Conservation (phyloP, 306 rosid genomes). For the Casuarina glauca region DNA sequence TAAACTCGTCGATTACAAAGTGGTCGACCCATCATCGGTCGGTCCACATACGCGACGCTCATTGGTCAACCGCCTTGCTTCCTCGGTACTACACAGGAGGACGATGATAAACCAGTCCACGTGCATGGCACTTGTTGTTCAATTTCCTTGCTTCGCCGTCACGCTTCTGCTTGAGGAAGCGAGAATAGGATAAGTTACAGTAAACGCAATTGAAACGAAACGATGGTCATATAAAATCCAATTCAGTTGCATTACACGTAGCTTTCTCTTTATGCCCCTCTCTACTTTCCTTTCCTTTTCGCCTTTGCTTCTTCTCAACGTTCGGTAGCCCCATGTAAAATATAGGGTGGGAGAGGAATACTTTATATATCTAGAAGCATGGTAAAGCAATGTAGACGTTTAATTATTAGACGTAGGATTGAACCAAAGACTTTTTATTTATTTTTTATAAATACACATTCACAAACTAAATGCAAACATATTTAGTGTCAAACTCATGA, state of each 20-base stretch:
- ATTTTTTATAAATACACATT: too few species aligned
- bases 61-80: not conserved
- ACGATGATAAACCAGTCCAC: not conserved
- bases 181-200: too few species aligned
- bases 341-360: not conserved
- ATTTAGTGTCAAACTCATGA: too few species aligned
- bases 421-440: too few species aligned
- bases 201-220: too few species aligned
- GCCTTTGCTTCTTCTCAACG: constrained; percentile 55
- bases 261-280: too few species aligned
- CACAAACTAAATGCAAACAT: too few species aligned
- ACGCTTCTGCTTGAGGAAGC: not conserved
- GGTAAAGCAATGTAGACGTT: too few species aligned
- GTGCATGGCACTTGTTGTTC: not conserved
- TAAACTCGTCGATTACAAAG: not conserved
- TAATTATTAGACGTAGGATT: too few species aligned
- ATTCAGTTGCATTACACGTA: too few species aligned
- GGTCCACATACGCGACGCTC: not conserved
- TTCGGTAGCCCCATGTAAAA: constrained; percentile 39
- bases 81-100: not conserved
- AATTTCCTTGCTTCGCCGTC: not conserved
- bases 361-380: too few species aligned
- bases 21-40: not conserved
- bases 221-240: too few species aligned
- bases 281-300: constrained; percentile 1